phyloP scores from a whole-genome alignment of 1,284 basidiomycete species.

The Pseudozyma thailandica region DNA sequence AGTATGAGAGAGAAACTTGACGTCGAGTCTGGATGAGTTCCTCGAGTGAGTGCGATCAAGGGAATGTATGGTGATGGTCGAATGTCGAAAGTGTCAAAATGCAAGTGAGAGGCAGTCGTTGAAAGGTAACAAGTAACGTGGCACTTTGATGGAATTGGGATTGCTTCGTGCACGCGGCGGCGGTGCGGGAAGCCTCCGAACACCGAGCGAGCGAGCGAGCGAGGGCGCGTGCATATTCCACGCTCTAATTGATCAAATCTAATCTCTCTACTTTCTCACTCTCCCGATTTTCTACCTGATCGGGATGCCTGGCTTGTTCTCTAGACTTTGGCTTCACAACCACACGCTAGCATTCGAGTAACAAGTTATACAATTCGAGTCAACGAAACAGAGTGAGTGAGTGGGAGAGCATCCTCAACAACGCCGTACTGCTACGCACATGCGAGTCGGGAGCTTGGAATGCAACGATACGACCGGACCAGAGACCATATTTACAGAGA shows the following conservation, averaged over 20 bases:
- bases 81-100: background rate
- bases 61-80: background rate
- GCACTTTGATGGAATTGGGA: background rate
- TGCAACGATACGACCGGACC: too few relatives aligned
- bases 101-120: background rate
- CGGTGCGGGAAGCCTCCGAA: too few relatives aligned
- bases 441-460: too few relatives aligned
- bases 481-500: slow-evolving; percentile 11
- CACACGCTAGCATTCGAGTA: too few relatives aligned
- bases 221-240: background rate
- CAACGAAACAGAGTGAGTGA: background rate
- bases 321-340: too few relatives aligned
- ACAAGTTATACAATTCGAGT: too few relatives aligned
- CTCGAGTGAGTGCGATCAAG: background rate
- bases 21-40: too few relatives aligned
- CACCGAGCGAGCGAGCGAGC: background rate
- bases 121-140: background rate
- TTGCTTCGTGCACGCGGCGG: slow-evolving; percentile 10
- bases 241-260: background rate
- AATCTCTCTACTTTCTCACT: background rate
- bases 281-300: background rate
- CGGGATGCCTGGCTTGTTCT: background rate
- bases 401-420: slow-evolving; percentile 9
- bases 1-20: background rate
- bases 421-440: too few relatives aligned